phyloP scores from a whole-genome alignment of 1,284 basidiomycete genomes.

The Cryptococcus sp. region DNA sequence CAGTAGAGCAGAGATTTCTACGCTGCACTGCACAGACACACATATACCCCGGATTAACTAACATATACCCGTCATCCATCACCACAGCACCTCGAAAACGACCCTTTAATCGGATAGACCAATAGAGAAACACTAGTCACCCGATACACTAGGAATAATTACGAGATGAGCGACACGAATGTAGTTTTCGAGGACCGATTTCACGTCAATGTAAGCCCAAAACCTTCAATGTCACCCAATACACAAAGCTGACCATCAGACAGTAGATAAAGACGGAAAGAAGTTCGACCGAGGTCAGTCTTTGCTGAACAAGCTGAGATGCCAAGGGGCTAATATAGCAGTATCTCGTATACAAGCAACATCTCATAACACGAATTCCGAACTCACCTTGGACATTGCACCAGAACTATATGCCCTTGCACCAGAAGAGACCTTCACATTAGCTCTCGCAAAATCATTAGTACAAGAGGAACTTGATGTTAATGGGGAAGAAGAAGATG shows the following conservation, averaged over 20 bases:
- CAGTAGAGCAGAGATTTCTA: too few species aligned
- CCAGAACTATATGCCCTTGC: conserved; percentile 75
- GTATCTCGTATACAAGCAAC: conserved; percentile 81
- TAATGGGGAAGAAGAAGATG: conserved; percentile 24
- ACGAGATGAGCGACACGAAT: conserved; percentile 31
- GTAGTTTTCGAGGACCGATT: conserved; percentile 83
- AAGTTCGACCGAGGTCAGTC: conserved; percentile 89
- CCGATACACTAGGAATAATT: too few species aligned
- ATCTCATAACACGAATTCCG: conserved; percentile 84
- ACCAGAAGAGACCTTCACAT: conserved; percentile 67
- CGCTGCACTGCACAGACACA: too few species aligned
- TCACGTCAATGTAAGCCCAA: conserved; percentile 58
- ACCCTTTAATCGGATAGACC: too few species aligned
- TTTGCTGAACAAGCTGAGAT: too few species aligned
- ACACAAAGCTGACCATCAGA: conserved; percentile 2
- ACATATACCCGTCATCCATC: too few species aligned
- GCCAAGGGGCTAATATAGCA: conserved; percentile 34
- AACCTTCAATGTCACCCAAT: not conserved
- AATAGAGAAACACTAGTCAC: too few species aligned
- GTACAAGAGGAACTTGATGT: conserved; percentile 56
- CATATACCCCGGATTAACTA: too few species aligned
- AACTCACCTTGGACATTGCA: conserved; percentile 85
- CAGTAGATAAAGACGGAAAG: conserved; percentile 86
- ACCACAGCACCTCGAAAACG: too few species aligned
- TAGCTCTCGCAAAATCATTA: conserved; percentile 81